Percentiles rank a stretch among this genome's conserved stretches.
phyloP scores from a whole-genome alignment of 1,284 basidiomycete genomes.

The Mycosarcoma maydis region DNA sequence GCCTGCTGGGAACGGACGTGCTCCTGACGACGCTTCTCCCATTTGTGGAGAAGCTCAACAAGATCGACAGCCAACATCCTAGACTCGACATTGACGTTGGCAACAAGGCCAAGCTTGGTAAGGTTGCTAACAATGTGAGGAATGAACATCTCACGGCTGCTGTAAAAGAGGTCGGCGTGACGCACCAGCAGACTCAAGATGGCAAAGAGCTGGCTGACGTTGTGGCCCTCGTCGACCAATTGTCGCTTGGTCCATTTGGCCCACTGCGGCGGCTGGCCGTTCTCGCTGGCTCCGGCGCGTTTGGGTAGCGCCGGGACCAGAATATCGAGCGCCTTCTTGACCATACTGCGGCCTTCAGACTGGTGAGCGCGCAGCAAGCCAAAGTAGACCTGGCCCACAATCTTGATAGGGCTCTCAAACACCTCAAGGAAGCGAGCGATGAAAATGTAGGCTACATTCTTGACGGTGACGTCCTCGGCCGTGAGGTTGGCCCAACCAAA shows the following conservation, averaged over 20 bases:
- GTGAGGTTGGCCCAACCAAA: slow-evolving; percentile 91
- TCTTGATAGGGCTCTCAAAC: slow-evolving; percentile 90
- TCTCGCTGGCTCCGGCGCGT: slow-evolving; percentile 67
- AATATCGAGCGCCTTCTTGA: slow-evolving; percentile 88
- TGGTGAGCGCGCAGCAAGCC: slow-evolving; percentile 84
- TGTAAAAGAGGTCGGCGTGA: slow-evolving; percentile 91
- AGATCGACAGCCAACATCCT: slow-evolving; percentile 72
- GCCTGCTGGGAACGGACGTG: slow-evolving; percentile 64
- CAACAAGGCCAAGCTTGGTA: slow-evolving; percentile 83
- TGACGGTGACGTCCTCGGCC: slow-evolving; percentile 85
- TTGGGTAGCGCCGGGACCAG: slow-evolving; percentile 84
- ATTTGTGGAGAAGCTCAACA: slow-evolving; percentile 68
- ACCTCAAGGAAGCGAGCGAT: slow-evolving; percentile 93
- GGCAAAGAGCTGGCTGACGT: slow-evolving; percentile 81
- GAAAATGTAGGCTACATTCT: slow-evolving; percentile 91
- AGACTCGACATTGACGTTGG: slow-evolving; percentile 77
- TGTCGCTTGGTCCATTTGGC: slow-evolving; percentile 86
- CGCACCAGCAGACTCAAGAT: slow-evolving; percentile 93
- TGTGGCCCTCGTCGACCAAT: slow-evolving; percentile 86
- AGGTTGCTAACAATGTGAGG: slow-evolving; percentile 93
- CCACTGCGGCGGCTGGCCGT: slow-evolving; percentile 79
- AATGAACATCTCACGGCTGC: slow-evolving; percentile 91
- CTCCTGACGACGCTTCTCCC: slow-evolving; percentile 68
- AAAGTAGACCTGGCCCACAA: slow-evolving; percentile 92
- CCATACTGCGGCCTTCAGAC: slow-evolving; percentile 79